Evolutionary conservation across 108 stramenopile species (phyloP), one percentile per base, ranked within the genome.

Genomic region (Aurantiochytrium sp.): DNA sequence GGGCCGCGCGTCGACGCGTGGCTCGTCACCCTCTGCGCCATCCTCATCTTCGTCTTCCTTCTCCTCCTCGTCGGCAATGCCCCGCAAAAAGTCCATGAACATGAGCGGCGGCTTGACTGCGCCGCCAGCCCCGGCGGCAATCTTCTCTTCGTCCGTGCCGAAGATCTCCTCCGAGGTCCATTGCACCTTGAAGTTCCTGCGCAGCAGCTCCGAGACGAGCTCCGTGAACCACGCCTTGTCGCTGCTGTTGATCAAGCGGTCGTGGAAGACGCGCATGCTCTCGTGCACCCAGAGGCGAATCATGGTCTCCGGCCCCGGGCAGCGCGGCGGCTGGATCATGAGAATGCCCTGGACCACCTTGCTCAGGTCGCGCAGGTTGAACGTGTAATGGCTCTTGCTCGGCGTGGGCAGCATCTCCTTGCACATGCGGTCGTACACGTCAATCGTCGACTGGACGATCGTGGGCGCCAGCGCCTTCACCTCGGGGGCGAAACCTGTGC

Each of bases 321-420:
- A 88, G 27, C 68, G 36, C 0, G 39, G 37, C 17, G 68, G 48
- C 34, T 81, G 54, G 54, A 90, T 85, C 93, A 93, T 93, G 42
- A 92, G 53, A 37, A 93, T 41, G 21, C 93, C 93, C 88, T 93
- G 87, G 37, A 89, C 27, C 15, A 93, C 92, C 85, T 92, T 91
- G 36, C 92, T 90, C n/a, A 93, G 32, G 55, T 93, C 93, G 10
- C 93, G 86, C 42, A 93, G 85, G 86, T 93, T 93, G 90, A 93
- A 93, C 31, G 91, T 88, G 85, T 93, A 93, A 52, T 93, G 93
- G 37, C 87, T 86, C 87, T 93, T 93, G 36, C 92, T 89, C 30
- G 93, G 93, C 30, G 93, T 93, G 4, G 93, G 93, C 30, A 90
- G 86, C 55, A 93, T 54, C 2, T 92, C 90, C 4, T 87, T 54